Percentiles rank a stretch among this genome's conserved stretches.
Evolutionary conservation across 1,284 basidiomycete genomes (phyloP).

Genomic region (Vanrija humicola): DNA sequence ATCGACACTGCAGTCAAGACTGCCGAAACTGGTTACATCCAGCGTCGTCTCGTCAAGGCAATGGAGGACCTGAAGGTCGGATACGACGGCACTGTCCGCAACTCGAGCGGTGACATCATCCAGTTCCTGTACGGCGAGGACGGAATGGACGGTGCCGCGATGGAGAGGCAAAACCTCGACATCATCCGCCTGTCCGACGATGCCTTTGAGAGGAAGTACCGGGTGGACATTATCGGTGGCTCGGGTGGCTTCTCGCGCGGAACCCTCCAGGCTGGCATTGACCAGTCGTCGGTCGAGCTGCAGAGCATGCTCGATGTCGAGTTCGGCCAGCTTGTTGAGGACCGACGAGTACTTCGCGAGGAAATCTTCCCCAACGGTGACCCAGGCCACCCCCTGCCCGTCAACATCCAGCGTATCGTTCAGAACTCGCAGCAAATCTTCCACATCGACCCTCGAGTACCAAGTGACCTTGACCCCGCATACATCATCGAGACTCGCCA

Average conservation of each 20-base stretch:
- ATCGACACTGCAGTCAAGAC: slow-evolving; percentile 99
- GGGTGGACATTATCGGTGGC: slow-evolving; percentile 77
- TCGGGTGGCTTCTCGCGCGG: slow-evolving; percentile 71
- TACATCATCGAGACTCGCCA: slow-evolving; percentile 79
- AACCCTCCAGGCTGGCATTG: slow-evolving; percentile 88
- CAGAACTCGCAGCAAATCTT: slow-evolving; percentile 97
- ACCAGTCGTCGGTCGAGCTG: slow-evolving; percentile 81
- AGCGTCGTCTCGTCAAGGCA: slow-evolving; percentile 95
- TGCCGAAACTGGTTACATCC: slow-evolving; percentile 98
- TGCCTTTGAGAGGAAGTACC: slow-evolving; percentile 85
- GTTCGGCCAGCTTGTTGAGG: slow-evolving; percentile 68
- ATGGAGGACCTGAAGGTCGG: slow-evolving; percentile 96
- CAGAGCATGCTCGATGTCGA: slow-evolving; percentile 88
- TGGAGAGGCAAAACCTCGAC: slow-evolving; percentile 91
- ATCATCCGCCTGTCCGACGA: slow-evolving; percentile 78
- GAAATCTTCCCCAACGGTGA: slow-evolving; percentile 82
- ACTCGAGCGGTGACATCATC: slow-evolving; percentile 90
- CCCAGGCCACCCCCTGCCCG: slow-evolving; percentile 71
- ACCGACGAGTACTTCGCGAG: slow-evolving; percentile 69
- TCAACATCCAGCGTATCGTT: slow-evolving; percentile 90
- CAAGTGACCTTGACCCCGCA: slow-evolving; percentile 82
- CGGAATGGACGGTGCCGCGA: slow-evolving; percentile 96
- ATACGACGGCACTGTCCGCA: slow-evolving; percentile 97
- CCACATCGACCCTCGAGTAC: slow-evolving; percentile 90
- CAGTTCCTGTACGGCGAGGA: slow-evolving; percentile 99